phyloP scores from a whole-genome alignment of 148 eudicot genomes.

The Fallopia convolvulus region DNA sequence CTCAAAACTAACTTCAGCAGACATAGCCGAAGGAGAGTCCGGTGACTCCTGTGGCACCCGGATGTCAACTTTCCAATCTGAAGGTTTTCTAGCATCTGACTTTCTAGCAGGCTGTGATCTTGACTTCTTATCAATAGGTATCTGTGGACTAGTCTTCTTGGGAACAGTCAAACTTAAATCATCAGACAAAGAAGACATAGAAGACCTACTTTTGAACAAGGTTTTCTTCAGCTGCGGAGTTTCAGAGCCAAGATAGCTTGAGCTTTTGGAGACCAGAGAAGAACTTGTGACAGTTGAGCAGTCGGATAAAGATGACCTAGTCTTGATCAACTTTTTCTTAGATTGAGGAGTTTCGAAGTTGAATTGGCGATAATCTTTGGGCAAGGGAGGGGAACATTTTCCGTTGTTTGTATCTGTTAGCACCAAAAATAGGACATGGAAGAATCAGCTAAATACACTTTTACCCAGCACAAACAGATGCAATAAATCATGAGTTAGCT shows the following conservation, averaged over 20 bases:
- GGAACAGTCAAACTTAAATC: conserved; percentile 28
- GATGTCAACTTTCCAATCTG: conserved; percentile 29
- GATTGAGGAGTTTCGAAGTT: conserved; percentile 35
- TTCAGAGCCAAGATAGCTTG: conserved; percentile 17
- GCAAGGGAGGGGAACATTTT: conserved; percentile 32
- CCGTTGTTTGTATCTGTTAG: conserved; percentile 34
- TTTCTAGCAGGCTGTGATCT: conserved; percentile 19
- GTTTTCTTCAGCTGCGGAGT: conserved; percentile 43
- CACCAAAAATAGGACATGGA: conserved; percentile 2
- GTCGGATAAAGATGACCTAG: conserved; percentile 27
- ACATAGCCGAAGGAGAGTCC: conserved; percentile 13
- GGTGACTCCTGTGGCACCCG: conserved; percentile 22
- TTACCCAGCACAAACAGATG: not conserved
- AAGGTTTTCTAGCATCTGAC: conserved; percentile 16
- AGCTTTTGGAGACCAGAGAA: conserved; percentile 20
- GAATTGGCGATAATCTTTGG: conserved; percentile 28
- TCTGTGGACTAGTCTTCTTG: conserved; percentile 27
- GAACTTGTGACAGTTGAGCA: conserved; percentile 15
- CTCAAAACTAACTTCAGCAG: conserved; percentile 18
- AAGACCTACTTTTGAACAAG: conserved; percentile 32
- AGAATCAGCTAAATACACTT: not conserved
- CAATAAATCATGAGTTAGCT: not conserved
- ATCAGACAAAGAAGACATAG: conserved; percentile 37
- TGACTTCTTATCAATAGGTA: conserved; percentile 21
- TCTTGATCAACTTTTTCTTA: conserved; percentile 32